Evolutionary conservation across 1,284 basidiomycete species (phyloP), one percentile per base, ranked within the genome.

Genomic region (Pseudozyma hubeiensis): DNA sequence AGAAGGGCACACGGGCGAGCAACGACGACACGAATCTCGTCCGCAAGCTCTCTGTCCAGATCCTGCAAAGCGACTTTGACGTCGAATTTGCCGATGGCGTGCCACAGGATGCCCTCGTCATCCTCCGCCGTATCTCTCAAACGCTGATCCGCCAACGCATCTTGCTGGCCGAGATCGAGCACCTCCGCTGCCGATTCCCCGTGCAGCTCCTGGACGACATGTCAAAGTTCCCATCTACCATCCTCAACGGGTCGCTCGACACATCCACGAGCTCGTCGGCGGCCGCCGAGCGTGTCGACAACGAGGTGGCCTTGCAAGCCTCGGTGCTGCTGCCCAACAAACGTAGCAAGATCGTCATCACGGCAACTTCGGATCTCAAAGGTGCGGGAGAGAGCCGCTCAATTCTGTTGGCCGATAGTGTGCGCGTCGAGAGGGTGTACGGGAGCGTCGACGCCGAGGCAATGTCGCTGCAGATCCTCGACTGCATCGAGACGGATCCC

Each of bases 151-250:
- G 66, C 14, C 65, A 70, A 41, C 68, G 71, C 29, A 67, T 64
- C 46, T 34, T 72, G 43, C 62, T 73, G 10, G 73, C 76, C 31
- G 75, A 78, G 46, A 64, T 80, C 52, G 74, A 74, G 31, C 76
- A 73, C 17, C 58, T 78, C 16, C 65, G 69, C n/a, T 66, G 69
- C 43, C 65, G 69, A 8, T 59, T 78, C 59, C 78, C 78, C 7
- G 70, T 80, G 4, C 46, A 68, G n/a, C 63, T 76, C 16, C 35
- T 67, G 24, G 67, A 64, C 45, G 67, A 61, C 13, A 24, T 53
- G n/a, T 46, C 41, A 44, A 52, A 45, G 34, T 29, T 16, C 7
- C 44, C 69, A 5, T 30, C 43, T 0, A 37, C 46, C n/a, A 53
- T 69, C 39, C 61, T 64, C 44, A 45, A 63, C 30, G 60, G 52